Conservation (phyloP, 176 grass and related monocot species). For the Carex pumila region DNA sequence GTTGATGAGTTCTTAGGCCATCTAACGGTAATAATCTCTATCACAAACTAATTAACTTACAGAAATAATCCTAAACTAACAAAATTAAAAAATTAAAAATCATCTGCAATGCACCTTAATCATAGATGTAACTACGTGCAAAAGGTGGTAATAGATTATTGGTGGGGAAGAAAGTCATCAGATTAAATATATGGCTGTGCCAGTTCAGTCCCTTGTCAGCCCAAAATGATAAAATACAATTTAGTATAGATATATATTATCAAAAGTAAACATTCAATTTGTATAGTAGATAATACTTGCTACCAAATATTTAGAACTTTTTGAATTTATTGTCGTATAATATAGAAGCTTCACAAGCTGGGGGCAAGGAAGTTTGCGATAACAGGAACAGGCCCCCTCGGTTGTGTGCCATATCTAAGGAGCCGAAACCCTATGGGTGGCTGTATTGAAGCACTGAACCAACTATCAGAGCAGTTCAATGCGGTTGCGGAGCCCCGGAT, state of each 20-base stretch:
- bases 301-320: not conserved
- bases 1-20: slow-evolving; percentile 13
- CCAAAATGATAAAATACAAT: not conserved
- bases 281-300: not conserved
- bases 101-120: not conserved
- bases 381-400: not conserved
- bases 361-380: slow-evolving; percentile 37
- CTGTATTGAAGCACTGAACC: slow-evolving; percentile 21
- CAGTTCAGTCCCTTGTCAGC: not conserved
- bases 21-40: slow-evolving; percentile 17
- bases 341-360: slow-evolving; percentile 14
- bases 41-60: not conserved
- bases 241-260: not conserved
- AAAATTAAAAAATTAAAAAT: not conserved
- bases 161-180: not conserved
- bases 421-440: not conserved
- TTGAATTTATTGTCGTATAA: not conserved
- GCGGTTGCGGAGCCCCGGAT: not conserved
- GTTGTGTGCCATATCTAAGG: slow-evolving; percentile 26
- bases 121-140: too few relatives aligned
- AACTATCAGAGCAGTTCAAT: slow-evolving; percentile 17
- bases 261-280: not conserved
- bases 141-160: too few relatives aligned
- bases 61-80: not conserved
- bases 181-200: not conserved